Evolutionary conservation across 2,329 filamentous ascomycete species (phyloP).

Genomic region (Neodidymelliopsis sp.): DNA sequence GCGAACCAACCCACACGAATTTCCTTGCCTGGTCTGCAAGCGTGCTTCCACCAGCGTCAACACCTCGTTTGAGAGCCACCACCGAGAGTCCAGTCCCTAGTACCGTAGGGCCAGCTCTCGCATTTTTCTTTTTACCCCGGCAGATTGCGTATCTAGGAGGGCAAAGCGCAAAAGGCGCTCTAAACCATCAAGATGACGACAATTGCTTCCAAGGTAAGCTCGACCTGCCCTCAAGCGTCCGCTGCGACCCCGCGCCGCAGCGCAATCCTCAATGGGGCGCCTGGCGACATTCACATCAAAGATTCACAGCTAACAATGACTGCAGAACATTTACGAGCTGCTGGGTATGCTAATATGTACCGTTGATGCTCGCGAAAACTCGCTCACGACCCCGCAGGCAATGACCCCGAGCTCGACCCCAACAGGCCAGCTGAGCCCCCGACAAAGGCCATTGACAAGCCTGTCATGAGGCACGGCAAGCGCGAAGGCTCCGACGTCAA

Average conservation of each 20-base stretch:
- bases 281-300: background rate
- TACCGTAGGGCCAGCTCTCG: constrained; percentile 50
- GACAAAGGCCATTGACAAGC: constrained; percentile 89
- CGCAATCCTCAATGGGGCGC: constrained; percentile 17
- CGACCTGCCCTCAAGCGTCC: constrained; percentile 20
- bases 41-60: constrained; percentile 39
- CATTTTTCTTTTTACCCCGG: constrained; percentile 34
- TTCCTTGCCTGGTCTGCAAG: constrained; percentile 21
- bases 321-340: constrained; percentile 95
- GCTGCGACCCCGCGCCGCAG: constrained; percentile 15
- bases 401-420: constrained; percentile 73
- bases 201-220: constrained; percentile 55
- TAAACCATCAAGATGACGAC: constrained; percentile 51
- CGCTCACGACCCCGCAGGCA: constrained; percentile 59
- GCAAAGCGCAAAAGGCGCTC: constrained; percentile 56
- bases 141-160: constrained; percentile 54
- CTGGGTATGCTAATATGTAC: constrained; percentile 75
- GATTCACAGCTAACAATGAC: constrained; percentile 47
- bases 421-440: constrained; percentile 80
- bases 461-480: constrained; percentile 78
- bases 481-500: constrained; percentile 82
- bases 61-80: constrained; percentile 37
- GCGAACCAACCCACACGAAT: constrained; percentile 35
- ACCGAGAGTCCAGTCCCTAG: constrained; percentile 51
- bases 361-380: constrained; percentile 19